Percentiles rank a stretch among this genome's conserved stretches.
Evolutionary conservation across 352 stramenopile genomes (phyloP).

Genomic region (Phytophthora megakarya): DNA sequence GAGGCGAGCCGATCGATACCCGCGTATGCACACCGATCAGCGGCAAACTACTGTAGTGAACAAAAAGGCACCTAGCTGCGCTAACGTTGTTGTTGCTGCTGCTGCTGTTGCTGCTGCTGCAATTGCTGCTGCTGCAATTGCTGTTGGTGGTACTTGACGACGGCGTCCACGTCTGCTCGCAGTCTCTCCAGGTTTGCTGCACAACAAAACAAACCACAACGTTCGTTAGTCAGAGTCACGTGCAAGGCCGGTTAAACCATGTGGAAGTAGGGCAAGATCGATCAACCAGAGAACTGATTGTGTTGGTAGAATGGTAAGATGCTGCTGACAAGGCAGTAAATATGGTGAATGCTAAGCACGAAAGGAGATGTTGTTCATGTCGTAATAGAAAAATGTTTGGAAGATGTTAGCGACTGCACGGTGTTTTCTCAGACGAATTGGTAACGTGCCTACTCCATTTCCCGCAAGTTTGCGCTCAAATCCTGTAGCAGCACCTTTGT

Average conservation of each 20-base stretch:
- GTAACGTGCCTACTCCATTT: conserved; percentile 24
- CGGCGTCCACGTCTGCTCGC: conserved; percentile 45
- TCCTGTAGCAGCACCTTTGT: conserved; percentile 74
- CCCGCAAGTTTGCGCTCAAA: conserved; percentile 57
- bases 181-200: conserved; percentile 46
- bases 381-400: neutral
- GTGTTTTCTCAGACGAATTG: neutral
- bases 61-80: conserved; percentile 17
- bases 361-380: no score
- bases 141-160: conserved; percentile 53
- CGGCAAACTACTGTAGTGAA: conserved; percentile 18
- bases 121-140: conserved; percentile 35
- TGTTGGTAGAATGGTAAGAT: no score
- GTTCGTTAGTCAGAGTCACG: conserved; percentile 3
- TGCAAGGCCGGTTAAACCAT: no score
- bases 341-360: neutral
- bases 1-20: neutral
- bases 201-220: conserved; percentile 20
- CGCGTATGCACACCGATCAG: neutral
- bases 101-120: conserved; percentile 32
- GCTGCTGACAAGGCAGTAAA: no score
- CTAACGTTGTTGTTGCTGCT: conserved; percentile 39
- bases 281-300: no score
- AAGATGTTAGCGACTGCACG: neutral
- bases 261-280: no score